Base-by-base conservation (phyloP, 768 basidiomycete species). In the Mycena crocata region DNA sequence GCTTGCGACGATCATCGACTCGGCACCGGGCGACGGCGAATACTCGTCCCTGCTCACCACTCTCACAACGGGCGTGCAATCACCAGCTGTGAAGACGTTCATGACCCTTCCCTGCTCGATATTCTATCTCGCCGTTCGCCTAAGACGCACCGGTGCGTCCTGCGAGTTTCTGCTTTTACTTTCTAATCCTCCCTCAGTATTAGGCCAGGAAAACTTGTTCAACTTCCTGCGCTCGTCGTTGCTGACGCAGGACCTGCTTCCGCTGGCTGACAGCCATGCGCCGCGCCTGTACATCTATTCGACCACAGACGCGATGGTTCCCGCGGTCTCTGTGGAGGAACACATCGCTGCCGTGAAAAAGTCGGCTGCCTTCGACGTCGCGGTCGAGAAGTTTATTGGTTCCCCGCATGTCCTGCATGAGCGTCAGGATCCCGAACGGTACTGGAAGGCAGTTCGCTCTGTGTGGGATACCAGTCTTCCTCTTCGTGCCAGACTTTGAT, bases 1-100 rank as follows among this genome's bases (percentile, higher is more conserved):
- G 23, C 46, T 58, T 24, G 57, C 57, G 9, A 58, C 57, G 32
- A 49, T 49, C 23, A 46, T 58, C 19, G 57, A 58, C 21, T 58
- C 57, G 3, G 57, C 57, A 23, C 57, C 57, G 35, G 57, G 57
- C 17, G n/a, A 5, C 12, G 44, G 57, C 19, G 57, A 58, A 34
- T 58, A 45, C 21, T 24, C 44, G 23, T 58, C 57, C 5, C 45
- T 58, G 21, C 32, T 58, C 30, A n/a, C 34, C 13, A 49, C 57
- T 21, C 24, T 49, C 42, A 34, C 31, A 21, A 26, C 57, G 2
- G 28, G n/a, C 14, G 30, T 49, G 23, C 23, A 58, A 44, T 58
- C 57, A 12, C 57, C 57, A 7, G 31, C 46, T 6, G 44, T 28
- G 3, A 48, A 58, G 39, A 34, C 45, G 32, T 7, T 58, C 21